Base-by-base conservation (phyloP, 129 eudicot genomes). In the Deinandra increscens region DNA sequence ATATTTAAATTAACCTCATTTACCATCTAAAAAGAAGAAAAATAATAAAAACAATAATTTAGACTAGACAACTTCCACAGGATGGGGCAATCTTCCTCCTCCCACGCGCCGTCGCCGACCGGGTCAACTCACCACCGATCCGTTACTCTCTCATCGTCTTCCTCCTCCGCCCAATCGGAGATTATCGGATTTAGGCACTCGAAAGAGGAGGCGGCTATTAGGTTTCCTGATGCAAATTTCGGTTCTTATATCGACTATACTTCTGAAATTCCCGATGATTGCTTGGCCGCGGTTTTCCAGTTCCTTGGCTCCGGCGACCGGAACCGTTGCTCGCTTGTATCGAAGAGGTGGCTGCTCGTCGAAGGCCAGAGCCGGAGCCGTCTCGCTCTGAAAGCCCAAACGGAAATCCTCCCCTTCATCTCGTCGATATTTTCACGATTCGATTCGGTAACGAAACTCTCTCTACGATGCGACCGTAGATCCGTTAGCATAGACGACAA, bases 311-410 rank as follows among this genome's bases (percentile, higher is more conserved):
- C 91, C 67, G 81, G 83, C 59, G 97, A 91, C 83, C 55, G 97
- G 60, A 88, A 83, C 4, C 74, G 70, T 6, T 83, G 88, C 70
- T 87, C 97, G 17, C 74, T 88, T 13, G 97, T 91, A 11, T 78
- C 86, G 41, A 79, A 74, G 10, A 68, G 90, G 4, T 91, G 96
- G 96, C 75, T 80, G 22, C 41, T 49, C 8, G 87, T 88, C 26
- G 96, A 91, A 70, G 96, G 90, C 1, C 90, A 80, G 71, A 88
- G 85, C 73, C 90, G 97, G 9, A 80, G 82, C 70, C 92, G 93
- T 3, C 82, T 88, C 14, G 71, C 88, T 14, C 80, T 91, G 6
- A 82, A 80, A 80, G 85, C 97, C 29, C 64, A 78, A 9, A 45
- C 88, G 18, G 90, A 81, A 15, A 19, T 88, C 19, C 19, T 69